Evolutionary conservation across 148 eudicot genomes (phyloP), one percentile per base, ranked within the genome.

Genomic region (Rhododendron mucronatum): DNA sequence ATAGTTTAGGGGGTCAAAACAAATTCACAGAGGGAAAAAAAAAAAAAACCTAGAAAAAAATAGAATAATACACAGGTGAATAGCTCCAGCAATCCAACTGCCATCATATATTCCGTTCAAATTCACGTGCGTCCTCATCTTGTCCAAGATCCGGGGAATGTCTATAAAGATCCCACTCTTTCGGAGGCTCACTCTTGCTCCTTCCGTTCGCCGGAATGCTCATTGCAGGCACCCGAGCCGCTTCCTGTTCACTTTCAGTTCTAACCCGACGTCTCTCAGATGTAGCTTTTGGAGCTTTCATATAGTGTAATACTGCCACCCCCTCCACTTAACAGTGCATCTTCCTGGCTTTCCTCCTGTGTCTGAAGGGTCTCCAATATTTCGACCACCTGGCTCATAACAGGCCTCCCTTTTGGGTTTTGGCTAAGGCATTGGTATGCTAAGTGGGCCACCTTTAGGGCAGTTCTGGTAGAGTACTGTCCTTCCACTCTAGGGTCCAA

Each of bases 361-460:
- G 85, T 87, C 82, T 93, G 91, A 83, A 94, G 86, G 33, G 91
- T 84, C 89, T 92, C 95, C 16, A 95, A 92, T 84, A 93, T 88
- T 82, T 94, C 98, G 11, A 95, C 98, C 30, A 92, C 98, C 79
- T 92, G 95, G 88, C 88, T 93, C 98, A 95, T 94, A 21, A 86
- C 85, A 5, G 98, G 98, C 87, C 98, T 91, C 33, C 93, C 93
- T 87, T 93, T 94, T 0, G 98, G 96, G 87, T 91, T 95, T 86
- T 92, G 92, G 89, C 98, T 93, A 7, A 95, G 92, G 89, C 98
- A 95, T 87, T 93, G 95, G 88, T 94, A 91, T 1, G 94, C 96
- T 73, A 95, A 83, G 88, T 88, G 93, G 45, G 98, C 94, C 39
- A 95, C 94, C 89, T 92, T 95, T 88, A 89, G 82, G 89, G 92